phyloP scores from a whole-genome alignment of 495 filamentous ascomycete genomes.

The Neurospora discreta region DNA sequence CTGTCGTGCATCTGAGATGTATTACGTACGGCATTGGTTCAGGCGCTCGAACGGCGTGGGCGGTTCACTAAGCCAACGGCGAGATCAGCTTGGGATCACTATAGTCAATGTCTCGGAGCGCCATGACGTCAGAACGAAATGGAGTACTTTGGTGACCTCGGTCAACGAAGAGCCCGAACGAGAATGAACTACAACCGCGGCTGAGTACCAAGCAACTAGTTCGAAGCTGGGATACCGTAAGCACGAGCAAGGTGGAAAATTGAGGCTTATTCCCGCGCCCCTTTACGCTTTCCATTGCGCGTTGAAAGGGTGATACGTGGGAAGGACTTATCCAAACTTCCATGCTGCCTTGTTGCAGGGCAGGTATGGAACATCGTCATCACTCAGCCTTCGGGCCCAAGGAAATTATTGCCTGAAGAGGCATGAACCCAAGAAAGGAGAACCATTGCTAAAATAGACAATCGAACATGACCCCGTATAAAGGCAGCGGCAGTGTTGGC shows the following conservation, averaged over 20 bases:
- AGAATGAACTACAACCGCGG: background rate
- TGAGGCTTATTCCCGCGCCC: background rate
- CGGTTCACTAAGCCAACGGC: background rate
- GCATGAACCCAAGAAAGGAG: background rate
- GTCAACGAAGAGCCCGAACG: background rate
- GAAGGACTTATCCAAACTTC: background rate
- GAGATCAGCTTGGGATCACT: background rate
- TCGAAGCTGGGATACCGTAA: background rate
- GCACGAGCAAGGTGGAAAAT: too few relatives aligned
- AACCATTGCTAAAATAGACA: background rate
- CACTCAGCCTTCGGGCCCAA: background rate
- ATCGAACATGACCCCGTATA: too few relatives aligned
- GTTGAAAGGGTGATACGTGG: too few relatives aligned
- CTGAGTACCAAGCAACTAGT: background rate
- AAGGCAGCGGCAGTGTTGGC: background rate
- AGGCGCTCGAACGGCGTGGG: background rate
- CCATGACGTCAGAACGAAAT: conserved; percentile 7
- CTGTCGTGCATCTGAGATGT: background rate
- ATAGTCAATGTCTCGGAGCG: background rate
- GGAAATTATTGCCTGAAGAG: background rate
- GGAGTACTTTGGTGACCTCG: background rate
- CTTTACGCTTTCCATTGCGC: background rate
- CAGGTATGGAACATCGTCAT: background rate
- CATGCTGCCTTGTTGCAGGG: background rate
- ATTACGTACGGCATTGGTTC: background rate